Conservation (phyloP, 2,329 filamentous ascomycete genomes). For the Apiospora saccharicola region DNA sequence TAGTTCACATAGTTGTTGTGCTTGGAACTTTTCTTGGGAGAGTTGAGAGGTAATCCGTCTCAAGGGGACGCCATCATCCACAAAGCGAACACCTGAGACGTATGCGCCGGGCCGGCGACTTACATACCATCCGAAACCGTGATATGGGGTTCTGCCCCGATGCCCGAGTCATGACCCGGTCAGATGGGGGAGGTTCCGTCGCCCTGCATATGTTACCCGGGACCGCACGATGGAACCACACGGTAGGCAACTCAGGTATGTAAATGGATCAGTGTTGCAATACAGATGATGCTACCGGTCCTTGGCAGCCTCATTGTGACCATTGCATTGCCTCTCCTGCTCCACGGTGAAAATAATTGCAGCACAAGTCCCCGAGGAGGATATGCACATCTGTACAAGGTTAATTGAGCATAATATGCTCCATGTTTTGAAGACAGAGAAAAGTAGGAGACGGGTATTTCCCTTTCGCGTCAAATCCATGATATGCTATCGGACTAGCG, state of each 20-base stretch:
- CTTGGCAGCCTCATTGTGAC: too few species aligned
- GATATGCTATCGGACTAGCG: not conserved
- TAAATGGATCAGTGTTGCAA: too few species aligned
- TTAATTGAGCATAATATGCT: too few species aligned
- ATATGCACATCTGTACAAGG: too few species aligned
- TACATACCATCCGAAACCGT: conserved; percentile 5
- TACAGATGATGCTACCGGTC: too few species aligned
- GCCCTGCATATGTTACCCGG: not conserved
- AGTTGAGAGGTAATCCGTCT: not conserved
- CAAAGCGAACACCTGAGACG: not conserved
- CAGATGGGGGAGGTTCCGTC: not conserved
- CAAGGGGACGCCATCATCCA: not conserved
- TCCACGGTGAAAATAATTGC: too few species aligned
- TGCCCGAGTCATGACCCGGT: not conserved
- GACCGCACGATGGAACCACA: not conserved
- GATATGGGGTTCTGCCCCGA: conserved; percentile 5
- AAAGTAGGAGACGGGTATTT: too few species aligned
- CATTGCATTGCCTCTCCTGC: too few species aligned
- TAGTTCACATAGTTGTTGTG: not conserved
- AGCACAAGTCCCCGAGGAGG: too few species aligned
- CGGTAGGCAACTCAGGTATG: too few species aligned
- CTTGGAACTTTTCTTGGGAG: not conserved
- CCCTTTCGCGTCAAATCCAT: too few species aligned
- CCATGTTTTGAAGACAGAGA: too few species aligned
- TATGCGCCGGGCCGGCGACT: not conserved